Evolutionary conservation across 352 stramenopile genomes (phyloP).

Genomic region (Phytophthora meadii): DNA sequence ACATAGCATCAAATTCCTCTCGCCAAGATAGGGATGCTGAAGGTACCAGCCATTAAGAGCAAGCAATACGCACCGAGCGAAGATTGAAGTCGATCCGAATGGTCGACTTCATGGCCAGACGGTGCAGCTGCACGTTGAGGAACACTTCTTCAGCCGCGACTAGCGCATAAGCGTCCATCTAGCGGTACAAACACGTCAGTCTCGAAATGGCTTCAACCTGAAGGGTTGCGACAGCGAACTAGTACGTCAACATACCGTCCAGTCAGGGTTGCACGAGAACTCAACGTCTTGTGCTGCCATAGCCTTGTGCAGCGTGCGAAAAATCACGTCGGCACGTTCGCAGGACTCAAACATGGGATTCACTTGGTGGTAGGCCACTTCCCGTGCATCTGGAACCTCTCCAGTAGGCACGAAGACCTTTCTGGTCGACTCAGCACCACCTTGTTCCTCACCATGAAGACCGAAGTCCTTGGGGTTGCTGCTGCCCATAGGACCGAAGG

Average conservation of each 20-base stretch:
- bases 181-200: slow-evolving; percentile 12
- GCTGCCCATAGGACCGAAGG: slow-evolving; percentile 10
- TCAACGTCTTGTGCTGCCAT: slow-evolving; percentile 58
- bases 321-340: slow-evolving; percentile 52
- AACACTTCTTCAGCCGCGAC: slow-evolving; percentile 72
- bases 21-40: neutral
- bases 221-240: slow-evolving; percentile 3
- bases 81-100: slow-evolving; percentile 82
- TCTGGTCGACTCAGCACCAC: slow-evolving; percentile 1
- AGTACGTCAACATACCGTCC: slow-evolving; percentile 55
- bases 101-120: slow-evolving; percentile 50
- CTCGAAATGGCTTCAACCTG: slow-evolving; percentile 2
- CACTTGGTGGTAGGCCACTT: slow-evolving; percentile 62
- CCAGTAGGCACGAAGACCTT: slow-evolving; percentile 46
- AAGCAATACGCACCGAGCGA: slow-evolving; percentile 45
- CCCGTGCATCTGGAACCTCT: slow-evolving; percentile 58
- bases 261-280: slow-evolving; percentile 56
- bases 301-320: slow-evolving; percentile 54
- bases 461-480: slow-evolving; percentile 43
- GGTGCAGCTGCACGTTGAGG: slow-evolving; percentile 69
- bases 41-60: neutral
- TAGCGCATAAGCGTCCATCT: slow-evolving; percentile 75
- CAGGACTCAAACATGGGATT: slow-evolving; percentile 82
- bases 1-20: slow-evolving; percentile 29
- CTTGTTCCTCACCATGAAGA: slow-evolving; percentile 22